A percentile compares a stretch with the other conserved stretches of the same genome.
phyloP scores from a whole-genome alignment of 768 basidiomycete species.

The Russula sp. region DNA sequence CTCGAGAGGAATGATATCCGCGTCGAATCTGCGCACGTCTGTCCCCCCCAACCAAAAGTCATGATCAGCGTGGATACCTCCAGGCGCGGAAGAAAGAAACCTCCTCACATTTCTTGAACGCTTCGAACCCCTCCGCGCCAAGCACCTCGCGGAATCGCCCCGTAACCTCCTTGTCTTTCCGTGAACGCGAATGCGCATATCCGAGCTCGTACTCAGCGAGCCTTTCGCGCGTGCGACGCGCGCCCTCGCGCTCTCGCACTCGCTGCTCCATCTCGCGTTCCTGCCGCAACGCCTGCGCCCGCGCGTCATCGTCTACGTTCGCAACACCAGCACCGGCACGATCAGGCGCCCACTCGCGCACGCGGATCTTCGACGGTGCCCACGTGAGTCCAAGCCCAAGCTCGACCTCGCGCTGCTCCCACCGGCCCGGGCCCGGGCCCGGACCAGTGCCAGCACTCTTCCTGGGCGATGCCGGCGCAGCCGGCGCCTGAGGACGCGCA shows the following conservation, averaged over 20 bases:
- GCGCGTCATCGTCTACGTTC: slow-evolving; percentile 10
- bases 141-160: slow-evolving; percentile 22
- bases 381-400: slow-evolving; percentile 23
- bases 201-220: slow-evolving; percentile 30
- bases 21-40: slow-evolving; percentile 76
- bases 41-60: background rate
- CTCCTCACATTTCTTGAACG: slow-evolving; percentile 57
- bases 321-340: background rate
- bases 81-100: background rate
- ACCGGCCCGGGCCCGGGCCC: slow-evolving; percentile 8
- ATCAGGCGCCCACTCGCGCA: slow-evolving; percentile 22
- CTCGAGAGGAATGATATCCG: slow-evolving; percentile 67
- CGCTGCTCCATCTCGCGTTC: slow-evolving; percentile 27
- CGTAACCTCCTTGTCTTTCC: slow-evolving; percentile 21
- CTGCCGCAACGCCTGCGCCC: slow-evolving; percentile 23
- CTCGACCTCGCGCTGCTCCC: slow-evolving; percentile 24
- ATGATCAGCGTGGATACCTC: background rate
- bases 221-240: slow-evolving; percentile 19
- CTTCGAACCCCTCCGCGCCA: slow-evolving; percentile 21
- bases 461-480: background rate
- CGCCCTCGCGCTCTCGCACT: slow-evolving; percentile 25
- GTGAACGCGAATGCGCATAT: slow-evolving; percentile 15
- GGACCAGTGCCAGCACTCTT: background rate
- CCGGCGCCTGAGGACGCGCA: background rate
- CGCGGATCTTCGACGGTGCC: slow-evolving; percentile 25